Conservation (phyloP, 108 stramenopile species). For the Fistulifera pelliculosa region DNA sequence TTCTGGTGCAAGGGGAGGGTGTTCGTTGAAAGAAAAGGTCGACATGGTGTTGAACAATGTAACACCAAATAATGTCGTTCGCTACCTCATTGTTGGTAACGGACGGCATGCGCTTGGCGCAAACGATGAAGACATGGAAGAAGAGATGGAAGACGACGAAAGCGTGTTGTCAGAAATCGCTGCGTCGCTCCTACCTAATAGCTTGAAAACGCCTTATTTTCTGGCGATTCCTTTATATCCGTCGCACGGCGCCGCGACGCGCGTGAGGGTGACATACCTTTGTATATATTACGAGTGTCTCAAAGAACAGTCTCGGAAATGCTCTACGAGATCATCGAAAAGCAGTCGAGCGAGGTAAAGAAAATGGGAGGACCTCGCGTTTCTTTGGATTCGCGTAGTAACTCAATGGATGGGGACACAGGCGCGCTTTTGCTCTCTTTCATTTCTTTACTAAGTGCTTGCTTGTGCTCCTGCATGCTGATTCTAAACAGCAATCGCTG, state of each 20-base stretch:
- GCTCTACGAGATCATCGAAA: conserved; percentile 1
- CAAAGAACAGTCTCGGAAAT: background rate
- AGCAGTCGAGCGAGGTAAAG: background rate
- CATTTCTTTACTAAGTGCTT: conserved; percentile 5
- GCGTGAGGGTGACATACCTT: conserved; percentile 4
- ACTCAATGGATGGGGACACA: background rate
- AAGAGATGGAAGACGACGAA: background rate
- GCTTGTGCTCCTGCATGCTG: conserved; percentile 8
- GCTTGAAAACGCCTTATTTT: background rate
- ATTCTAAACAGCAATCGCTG: background rate
- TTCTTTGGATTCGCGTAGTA: background rate
- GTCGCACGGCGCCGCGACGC: background rate
- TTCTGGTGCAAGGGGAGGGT: conserved; percentile 25
- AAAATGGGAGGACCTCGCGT: conserved; percentile 8
- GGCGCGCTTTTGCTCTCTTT: conserved; percentile 5
- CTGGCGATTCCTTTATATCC: background rate
- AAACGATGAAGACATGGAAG: background rate
- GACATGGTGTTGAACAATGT: conserved; percentile 24
- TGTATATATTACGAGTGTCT: conserved; percentile 9
- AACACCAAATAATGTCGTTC: conserved; percentile 19
- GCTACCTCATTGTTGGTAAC: conserved; percentile 29
- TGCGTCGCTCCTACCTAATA: too few species aligned
- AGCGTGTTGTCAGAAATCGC: background rate
- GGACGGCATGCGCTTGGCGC: background rate
- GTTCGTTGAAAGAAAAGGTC: conserved; percentile 36